These are phyloP conservation scores for Schizophyllum commune DNA, from an alignment of 1,284 basidiomycete species.

Conservation along the genomic window DNA sequence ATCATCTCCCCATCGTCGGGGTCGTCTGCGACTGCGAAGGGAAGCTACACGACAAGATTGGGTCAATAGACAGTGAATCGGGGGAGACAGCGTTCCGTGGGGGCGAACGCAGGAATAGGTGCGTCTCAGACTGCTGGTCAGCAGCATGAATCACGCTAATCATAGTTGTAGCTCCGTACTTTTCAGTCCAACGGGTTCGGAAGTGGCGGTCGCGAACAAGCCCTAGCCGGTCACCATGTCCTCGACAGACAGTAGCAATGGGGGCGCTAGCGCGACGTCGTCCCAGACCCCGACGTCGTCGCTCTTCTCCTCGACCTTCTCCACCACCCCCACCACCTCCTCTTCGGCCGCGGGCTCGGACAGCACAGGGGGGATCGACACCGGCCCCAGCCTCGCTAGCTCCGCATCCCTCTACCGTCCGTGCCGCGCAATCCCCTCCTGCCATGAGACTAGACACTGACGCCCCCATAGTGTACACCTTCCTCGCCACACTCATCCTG, in stretches of 20 bases:
- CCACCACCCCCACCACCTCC: neutral
- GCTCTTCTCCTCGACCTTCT: neutral
- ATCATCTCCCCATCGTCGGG: neutral
- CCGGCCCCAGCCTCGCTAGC: neutral
- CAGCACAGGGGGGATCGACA: neutral
- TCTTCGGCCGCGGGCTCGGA: neutral
- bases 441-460: neutral
- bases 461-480: constrained; percentile 24
- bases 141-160: neutral
- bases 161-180: neutral
- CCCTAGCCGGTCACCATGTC: neutral
- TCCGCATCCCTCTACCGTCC: neutral
- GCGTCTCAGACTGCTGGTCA: neutral
- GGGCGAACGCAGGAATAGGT: neutral
- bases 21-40: neutral
- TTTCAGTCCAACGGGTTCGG: neutral
- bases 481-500: constrained; percentile 53
- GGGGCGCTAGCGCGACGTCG: neutral
- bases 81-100: neutral
- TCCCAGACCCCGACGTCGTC: neutral
- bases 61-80: neutral
- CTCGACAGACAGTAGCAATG: neutral
- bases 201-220: neutral
- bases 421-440: neutral
- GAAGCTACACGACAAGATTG: neutral